These are phyloP conservation scores for Pelargonium fulgidum DNA, from an alignment of 441 rosid genomes.

Conservation along the genomic window DNA sequence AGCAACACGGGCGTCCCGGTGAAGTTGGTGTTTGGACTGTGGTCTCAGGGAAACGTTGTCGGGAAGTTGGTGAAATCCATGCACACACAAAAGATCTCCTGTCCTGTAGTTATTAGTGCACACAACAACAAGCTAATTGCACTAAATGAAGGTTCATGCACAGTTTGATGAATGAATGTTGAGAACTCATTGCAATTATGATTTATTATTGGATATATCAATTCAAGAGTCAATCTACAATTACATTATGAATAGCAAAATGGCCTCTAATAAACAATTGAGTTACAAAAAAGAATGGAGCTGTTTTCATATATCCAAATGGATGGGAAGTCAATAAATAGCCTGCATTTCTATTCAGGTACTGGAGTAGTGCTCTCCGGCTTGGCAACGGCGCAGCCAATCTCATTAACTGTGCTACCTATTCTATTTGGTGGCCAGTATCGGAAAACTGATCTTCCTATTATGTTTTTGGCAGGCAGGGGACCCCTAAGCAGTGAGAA, in stretches of 20 bases:
- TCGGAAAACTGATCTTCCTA: conserved; percentile 82
- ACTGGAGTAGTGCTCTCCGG: conserved; percentile 29
- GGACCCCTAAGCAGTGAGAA: conserved; percentile 56
- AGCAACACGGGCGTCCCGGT: conserved; percentile 37
- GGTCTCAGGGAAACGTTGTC: conserved; percentile 44
- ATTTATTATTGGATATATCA: background rate
- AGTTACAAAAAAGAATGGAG: background rate
- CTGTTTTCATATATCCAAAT: background rate
- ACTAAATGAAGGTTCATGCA: conserved; percentile 37
- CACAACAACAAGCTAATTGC: conserved; percentile 29
- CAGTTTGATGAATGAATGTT: background rate
- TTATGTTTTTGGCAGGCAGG: conserved; percentile 76
- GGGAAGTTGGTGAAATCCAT: conserved; percentile 51
- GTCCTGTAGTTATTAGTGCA: conserved; percentile 34
- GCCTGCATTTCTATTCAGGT: conserved; percentile 12
- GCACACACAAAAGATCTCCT: conserved; percentile 36
- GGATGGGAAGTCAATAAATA: too few species aligned
- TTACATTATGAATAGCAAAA: conserved; percentile 9
- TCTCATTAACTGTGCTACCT: conserved; percentile 50
- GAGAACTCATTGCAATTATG: background rate
- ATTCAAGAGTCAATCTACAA: background rate
- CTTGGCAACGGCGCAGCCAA: conserved; percentile 57
- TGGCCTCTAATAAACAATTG: background rate
- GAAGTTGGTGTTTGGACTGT: conserved; percentile 38
- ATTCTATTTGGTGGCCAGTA: conserved; percentile 91